Percentiles rank a stretch among this genome's conserved stretches.
phyloP scores from a whole-genome alignment of 495 filamentous ascomycete species.

The Penicillium subrubescens region DNA sequence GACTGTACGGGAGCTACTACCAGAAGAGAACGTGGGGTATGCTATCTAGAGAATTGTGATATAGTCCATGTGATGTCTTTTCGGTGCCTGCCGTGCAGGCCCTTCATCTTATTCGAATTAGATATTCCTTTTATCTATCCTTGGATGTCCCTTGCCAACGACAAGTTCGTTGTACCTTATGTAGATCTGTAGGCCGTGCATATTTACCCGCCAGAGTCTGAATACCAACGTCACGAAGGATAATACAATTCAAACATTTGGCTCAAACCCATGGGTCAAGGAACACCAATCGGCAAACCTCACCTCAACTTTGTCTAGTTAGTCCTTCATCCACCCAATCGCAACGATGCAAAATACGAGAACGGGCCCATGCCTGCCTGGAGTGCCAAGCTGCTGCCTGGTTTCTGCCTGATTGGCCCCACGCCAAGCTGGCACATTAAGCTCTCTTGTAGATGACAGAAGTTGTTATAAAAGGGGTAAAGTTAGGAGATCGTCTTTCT shows the following conservation, averaged over 20 bases:
- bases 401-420: neutral
- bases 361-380: neutral
- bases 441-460: neutral
- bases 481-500: neutral
- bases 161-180: neutral
- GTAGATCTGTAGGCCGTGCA: neutral
- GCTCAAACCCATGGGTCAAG: neutral
- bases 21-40: slow-evolving; percentile 51
- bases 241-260: too few relatives aligned
- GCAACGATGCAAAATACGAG: neutral
- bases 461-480: neutral
- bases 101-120: slow-evolving; percentile 17
- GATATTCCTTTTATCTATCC: slow-evolving; percentile 20
- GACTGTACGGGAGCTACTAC: slow-evolving; percentile 45
- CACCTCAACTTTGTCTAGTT: neutral
- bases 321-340: neutral
- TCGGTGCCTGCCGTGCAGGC: slow-evolving; percentile 9
- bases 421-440: neutral
- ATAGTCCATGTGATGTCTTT: neutral
- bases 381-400: slow-evolving; percentile 1
- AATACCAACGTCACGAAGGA: too few relatives aligned
- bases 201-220: too few relatives aligned
- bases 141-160: neutral
- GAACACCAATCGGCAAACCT: neutral
- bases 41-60: slow-evolving; percentile 35